Evolutionary conservation across 2,329 filamentous ascomycete species (phyloP).

Genomic region (Phoma sp.): DNA sequence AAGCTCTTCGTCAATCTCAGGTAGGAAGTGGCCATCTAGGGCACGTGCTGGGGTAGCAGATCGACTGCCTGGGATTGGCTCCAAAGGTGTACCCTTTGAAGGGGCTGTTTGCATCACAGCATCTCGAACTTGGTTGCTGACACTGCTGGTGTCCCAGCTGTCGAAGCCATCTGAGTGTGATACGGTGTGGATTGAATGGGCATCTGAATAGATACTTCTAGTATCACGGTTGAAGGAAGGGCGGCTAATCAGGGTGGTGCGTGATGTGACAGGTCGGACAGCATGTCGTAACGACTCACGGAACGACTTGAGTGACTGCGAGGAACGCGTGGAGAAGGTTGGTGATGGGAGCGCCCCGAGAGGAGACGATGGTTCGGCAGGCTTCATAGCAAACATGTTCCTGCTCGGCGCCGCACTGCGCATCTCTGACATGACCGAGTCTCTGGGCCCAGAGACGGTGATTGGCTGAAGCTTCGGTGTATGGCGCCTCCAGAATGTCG

Average conservation of each 20-base stretch:
- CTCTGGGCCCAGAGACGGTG: conserved; percentile 37
- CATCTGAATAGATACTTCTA: conserved; percentile 45
- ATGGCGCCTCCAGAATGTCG: conserved; percentile 33
- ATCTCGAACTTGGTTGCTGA: conserved; percentile 69
- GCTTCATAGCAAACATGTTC: conserved; percentile 35
- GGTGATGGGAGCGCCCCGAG: conserved; percentile 45
- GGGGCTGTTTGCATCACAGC: conserved; percentile 43
- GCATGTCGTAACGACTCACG: conserved; percentile 48
- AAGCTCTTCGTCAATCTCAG: conserved; percentile 30
- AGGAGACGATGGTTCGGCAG: conserved; percentile 35
- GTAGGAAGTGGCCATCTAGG: conserved; percentile 60
- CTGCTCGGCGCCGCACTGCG: conserved; percentile 32
- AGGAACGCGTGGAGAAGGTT: conserved; percentile 46
- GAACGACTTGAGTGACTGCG: conserved; percentile 46
- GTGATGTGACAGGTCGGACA: conserved; percentile 48
- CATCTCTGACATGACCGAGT: conserved; percentile 47
- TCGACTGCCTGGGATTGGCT: conserved; percentile 74
- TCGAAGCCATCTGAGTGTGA: conserved; percentile 69
- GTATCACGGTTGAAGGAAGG: conserved; percentile 42
- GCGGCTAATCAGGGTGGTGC: conserved; percentile 44
- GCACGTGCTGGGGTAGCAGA: conserved; percentile 69
- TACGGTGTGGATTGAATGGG: conserved; percentile 43
- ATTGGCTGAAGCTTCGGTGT: conserved; percentile 29
- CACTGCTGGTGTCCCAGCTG: conserved; percentile 75
- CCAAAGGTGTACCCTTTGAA: conserved; percentile 63